Evolutionary conservation across 1,139 yeast species (phyloP), one percentile per base, ranked within the genome.

Genomic region (Candida gigantensis): DNA sequence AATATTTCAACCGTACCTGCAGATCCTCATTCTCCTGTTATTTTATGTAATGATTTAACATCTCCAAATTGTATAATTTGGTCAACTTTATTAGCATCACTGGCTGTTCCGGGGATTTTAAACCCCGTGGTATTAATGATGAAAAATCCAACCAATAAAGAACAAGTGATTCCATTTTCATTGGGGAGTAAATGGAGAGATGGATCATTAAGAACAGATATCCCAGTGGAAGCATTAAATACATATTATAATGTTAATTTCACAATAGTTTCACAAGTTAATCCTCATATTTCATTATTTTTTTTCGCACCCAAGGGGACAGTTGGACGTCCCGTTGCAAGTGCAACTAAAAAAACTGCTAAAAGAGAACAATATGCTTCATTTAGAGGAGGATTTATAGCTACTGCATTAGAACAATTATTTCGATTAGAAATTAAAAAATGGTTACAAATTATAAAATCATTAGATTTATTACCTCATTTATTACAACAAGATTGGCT

Each of bases 21-120:
- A 5, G 92, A 85, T 53, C 85, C 88, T 1, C 86, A 84, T 55
- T 81, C 90, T 1, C 94, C 95, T 0, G 89, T 81, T 4, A 84
- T 85, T 52, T 64, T 85, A 37, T 82, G 92, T 57, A 85, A 85
- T 50, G 80, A 80, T 50, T 74, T 84, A 39, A 85, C 94, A 0
- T 77, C 90, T 6, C 94, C 94, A 8, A 76, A 83, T 55, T 84
- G 92, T 53, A 81, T 84, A n/a, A 81, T 85, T 14, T 85, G 94
- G 94, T 79, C 87, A 2, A 69, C 90, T 0, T 62, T 85, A 44
- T 62, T 85, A 31, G 94, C 94, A 0, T 81, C 89, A 9, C 78
- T 88, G 4, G 94, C 94, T 0, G 94, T 85, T 6, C 94, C 94
- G 0, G 94, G 94, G 0, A 82, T 85, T n/a, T 62, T 85, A 39